Evolutionary conservation across 257 asterid species (phyloP).

Genomic region (Nyctanthes arbortristis): DNA sequence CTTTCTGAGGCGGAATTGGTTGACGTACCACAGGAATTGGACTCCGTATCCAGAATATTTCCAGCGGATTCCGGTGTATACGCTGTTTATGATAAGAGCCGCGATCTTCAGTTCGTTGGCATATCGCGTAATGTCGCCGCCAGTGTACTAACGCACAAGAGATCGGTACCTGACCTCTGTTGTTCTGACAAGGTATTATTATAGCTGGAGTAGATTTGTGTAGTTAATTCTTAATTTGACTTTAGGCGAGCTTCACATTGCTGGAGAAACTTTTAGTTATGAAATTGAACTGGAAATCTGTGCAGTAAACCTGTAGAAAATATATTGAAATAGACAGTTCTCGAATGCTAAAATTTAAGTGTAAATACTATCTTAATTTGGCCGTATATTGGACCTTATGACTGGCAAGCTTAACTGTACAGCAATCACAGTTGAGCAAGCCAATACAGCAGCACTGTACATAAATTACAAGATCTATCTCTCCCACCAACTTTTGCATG

Average conservation of each 20-base stretch:
- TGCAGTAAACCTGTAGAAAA: too few species aligned
- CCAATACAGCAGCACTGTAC: too few species aligned
- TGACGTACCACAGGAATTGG: slow-evolving; percentile 46
- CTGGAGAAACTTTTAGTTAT: too few species aligned
- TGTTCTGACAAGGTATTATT: slow-evolving; percentile 65
- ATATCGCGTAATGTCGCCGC: slow-evolving; percentile 81
- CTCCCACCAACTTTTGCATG: too few species aligned
- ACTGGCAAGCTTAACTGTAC: too few species aligned
- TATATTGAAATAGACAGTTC: too few species aligned
- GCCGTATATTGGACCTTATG: too few species aligned
- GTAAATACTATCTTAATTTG: too few species aligned
- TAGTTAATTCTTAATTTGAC: background rate
- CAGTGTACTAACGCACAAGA: slow-evolving; percentile 66
- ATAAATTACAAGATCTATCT: too few species aligned
- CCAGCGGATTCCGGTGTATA: slow-evolving; percentile 83
- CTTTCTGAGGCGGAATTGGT: slow-evolving; percentile 61
- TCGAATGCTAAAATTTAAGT: too few species aligned
- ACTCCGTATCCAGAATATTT: slow-evolving; percentile 37
- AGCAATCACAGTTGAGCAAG: too few species aligned
- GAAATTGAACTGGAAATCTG: background rate
- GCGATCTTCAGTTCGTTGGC: slow-evolving; percentile 84
- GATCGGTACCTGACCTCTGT: slow-evolving; percentile 83
- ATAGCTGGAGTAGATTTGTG: background rate
- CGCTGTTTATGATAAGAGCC: slow-evolving; percentile 61
- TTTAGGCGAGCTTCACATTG: background rate